Evolutionary conservation across 768 basidiomycete species (phyloP).

Genomic region (Pleurotus sapidus): DNA sequence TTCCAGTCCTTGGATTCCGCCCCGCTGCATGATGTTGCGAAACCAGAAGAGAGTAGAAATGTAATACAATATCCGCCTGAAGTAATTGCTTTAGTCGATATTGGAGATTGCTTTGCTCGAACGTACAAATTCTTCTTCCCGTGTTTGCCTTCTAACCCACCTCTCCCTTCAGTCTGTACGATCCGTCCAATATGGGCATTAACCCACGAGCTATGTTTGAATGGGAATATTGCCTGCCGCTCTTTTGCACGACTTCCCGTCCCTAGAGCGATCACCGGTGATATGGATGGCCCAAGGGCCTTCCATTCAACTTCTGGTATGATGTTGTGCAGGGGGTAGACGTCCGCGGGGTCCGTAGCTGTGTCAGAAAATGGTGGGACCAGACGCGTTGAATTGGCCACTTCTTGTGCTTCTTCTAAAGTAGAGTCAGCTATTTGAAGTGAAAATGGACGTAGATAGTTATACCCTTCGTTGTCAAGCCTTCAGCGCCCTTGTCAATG

Average conservation of each 20-base stretch:
- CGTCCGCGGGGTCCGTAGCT: slow-evolving; percentile 68
- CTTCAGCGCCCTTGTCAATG: slow-evolving; percentile 71
- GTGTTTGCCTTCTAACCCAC: slow-evolving; percentile 46
- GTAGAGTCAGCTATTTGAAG: background rate
- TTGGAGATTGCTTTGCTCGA: slow-evolving; percentile 1
- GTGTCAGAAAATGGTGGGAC: slow-evolving; percentile 72
- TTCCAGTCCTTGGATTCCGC: slow-evolving; percentile 27
- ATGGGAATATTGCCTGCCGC: slow-evolving; percentile 57
- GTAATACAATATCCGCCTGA: slow-evolving; percentile 75
- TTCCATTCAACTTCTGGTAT: slow-evolving; percentile 83
- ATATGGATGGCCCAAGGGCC: slow-evolving; percentile 48
- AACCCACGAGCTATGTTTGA: slow-evolving; percentile 65
- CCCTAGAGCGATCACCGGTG: slow-evolving; percentile 39
- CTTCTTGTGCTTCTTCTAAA: slow-evolving; percentile 65
- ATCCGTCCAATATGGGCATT: slow-evolving; percentile 51
- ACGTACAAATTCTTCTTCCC: slow-evolving; percentile 62
- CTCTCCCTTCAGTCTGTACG: slow-evolving; percentile 31
- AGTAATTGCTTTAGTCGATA: background rate
- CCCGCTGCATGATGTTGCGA: slow-evolving; percentile 37
- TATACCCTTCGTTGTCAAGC: slow-evolving; percentile 69
- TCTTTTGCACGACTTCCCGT: slow-evolving; percentile 45
- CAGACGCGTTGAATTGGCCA: slow-evolving; percentile 61
- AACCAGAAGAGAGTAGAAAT: slow-evolving; percentile 82
- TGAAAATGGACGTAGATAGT: slow-evolving; percentile 1
- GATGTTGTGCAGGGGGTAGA: slow-evolving; percentile 72